Evolutionary conservation across 139 green algal species (phyloP).

Genomic region (Chlorella vulgaris): DNA sequence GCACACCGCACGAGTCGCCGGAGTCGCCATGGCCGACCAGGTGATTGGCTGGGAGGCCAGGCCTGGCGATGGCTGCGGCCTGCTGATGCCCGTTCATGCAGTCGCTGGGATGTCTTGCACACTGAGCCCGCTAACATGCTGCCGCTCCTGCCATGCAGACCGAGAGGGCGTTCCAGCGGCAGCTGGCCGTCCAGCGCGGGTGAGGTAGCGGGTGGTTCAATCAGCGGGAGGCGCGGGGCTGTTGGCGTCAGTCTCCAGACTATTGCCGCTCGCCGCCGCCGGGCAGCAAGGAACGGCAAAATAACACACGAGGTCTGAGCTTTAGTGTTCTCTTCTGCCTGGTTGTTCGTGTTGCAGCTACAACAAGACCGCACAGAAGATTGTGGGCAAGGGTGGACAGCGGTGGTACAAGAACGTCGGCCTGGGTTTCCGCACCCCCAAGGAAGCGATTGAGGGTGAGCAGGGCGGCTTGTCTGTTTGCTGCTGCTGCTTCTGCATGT

Average conservation of each 20-base stretch:
- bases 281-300: too few relatives aligned
- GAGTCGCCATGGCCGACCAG: conserved; percentile 45
- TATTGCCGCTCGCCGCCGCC: too few relatives aligned
- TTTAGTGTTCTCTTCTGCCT: too few relatives aligned
- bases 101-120: neutral
- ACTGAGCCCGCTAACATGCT: neutral
- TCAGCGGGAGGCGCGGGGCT: neutral
- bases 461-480: neutral
- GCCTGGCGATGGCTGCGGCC: neutral
- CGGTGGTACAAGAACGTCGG: conserved; percentile 96
- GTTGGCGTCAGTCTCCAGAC: too few relatives aligned
- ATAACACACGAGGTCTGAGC: too few relatives aligned
- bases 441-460: conserved; percentile 97
- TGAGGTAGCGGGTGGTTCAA: conserved; percentile 49
- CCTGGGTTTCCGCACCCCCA: conserved; percentile 98
- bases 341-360: too few relatives aligned
- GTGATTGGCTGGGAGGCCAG: neutral
- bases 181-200: conserved; percentile 88
- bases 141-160: conserved; percentile 64
- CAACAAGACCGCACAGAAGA: conserved; percentile 75
- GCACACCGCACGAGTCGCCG: neutral
- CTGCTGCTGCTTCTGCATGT: too few relatives aligned
- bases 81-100: neutral
- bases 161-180: conserved; percentile 95
- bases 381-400: conserved; percentile 86